A percentile compares a stretch with the other conserved stretches of the same genome.
phyloP scores from a whole-genome alignment of 805 yeast species.

The Candida mattraensis region DNA sequence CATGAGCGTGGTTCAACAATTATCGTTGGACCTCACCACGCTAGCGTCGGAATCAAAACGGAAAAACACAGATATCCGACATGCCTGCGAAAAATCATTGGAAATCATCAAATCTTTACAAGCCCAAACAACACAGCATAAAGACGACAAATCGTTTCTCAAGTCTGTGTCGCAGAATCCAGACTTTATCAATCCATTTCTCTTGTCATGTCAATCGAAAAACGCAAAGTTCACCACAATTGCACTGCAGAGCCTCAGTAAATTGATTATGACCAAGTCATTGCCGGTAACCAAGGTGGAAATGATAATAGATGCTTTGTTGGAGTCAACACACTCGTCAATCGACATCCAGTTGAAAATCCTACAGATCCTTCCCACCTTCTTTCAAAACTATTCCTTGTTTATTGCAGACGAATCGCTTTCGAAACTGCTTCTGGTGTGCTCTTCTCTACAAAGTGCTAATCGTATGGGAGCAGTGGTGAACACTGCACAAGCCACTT shows the following conservation, averaged over 20 bases:
- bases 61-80: conserved; percentile 65
- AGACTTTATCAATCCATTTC: conserved; percentile 65
- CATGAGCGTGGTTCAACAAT: conserved; percentile 49
- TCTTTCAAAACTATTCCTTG: conserved; percentile 62
- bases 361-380: conserved; percentile 75
- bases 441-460: conserved; percentile 67
- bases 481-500: conserved; percentile 91
- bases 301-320: conserved; percentile 62
- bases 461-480: conserved; percentile 74
- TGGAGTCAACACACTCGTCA: conserved; percentile 73
- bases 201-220: conserved; percentile 69
- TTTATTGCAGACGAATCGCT: conserved; percentile 56
- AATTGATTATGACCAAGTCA: conserved; percentile 52
- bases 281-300: conserved; percentile 54
- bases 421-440: conserved; percentile 60
- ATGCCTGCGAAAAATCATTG: conserved; percentile 52
- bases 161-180: conserved; percentile 41
- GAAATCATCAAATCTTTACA: conserved; percentile 40
- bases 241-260: conserved; percentile 70
- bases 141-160: conserved; percentile 18
- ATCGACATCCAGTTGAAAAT: conserved; percentile 84
- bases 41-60: conserved; percentile 72
- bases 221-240: conserved; percentile 72
- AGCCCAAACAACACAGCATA: conserved; percentile 12
- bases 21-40: conserved; percentile 56